Conservation (phyloP, 164 flowering plant genomes). For the Magnolia kwangsiensis region DNA sequence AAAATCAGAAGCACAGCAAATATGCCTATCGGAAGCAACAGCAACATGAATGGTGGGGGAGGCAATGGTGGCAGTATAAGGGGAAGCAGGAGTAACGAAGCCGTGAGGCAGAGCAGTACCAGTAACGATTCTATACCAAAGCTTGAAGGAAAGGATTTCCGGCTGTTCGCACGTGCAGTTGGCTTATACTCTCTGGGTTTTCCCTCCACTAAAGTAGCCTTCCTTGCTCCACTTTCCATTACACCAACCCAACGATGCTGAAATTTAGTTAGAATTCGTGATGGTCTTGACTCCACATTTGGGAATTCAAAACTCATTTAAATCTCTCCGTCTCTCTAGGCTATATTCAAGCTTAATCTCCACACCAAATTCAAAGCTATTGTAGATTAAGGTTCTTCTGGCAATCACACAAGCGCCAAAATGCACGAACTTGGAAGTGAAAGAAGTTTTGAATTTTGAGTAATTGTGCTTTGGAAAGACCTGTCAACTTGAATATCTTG, state of each 20-base stretch:
- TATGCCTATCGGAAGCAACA: slow-evolving; percentile 71
- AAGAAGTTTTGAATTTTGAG: no score
- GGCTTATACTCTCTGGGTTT: slow-evolving; percentile 21
- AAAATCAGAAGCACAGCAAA: slow-evolving; percentile 56
- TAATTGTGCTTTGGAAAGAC: not conserved
- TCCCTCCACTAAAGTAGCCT: slow-evolving; percentile 7
- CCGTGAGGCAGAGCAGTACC: slow-evolving; percentile 56
- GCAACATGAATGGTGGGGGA: slow-evolving; percentile 84
- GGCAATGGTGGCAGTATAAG: slow-evolving; percentile 84
- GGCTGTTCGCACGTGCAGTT: slow-evolving; percentile 24
- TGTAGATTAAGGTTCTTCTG: not conserved
- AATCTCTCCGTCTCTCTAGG: not conserved
- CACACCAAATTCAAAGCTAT: not conserved
- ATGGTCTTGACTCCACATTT: slow-evolving; percentile 14
- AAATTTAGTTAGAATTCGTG: slow-evolving; percentile 15
- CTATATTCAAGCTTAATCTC: not conserved
- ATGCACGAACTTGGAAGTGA: not conserved
- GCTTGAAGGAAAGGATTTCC: slow-evolving; percentile 30
- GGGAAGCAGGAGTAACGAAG: slow-evolving; percentile 70
- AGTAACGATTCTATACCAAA: slow-evolving; percentile 61
- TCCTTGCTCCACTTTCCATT: slow-evolving; percentile 31
- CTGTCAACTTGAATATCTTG: not conserved
- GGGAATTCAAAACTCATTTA: slow-evolving; percentile 25
- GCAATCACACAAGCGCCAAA: not conserved
- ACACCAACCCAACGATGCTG: slow-evolving; percentile 15